Evolutionary conservation across 345 rosid species (phyloP).

Genomic region (Cochlearia excelsa): DNA sequence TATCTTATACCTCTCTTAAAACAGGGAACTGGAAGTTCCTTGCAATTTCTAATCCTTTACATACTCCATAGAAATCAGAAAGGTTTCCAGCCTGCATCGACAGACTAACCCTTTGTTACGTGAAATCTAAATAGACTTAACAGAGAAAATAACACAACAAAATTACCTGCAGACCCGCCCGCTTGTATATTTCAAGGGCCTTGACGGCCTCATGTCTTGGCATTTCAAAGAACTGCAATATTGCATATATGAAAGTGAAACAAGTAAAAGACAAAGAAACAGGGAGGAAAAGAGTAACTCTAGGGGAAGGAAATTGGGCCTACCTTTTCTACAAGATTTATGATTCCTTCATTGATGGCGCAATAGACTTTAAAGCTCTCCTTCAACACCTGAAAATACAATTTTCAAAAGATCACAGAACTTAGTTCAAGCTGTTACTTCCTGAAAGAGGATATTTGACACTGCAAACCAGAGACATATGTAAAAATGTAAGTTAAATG

Average conservation of each 20-base stretch:
- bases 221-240: background rate
- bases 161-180: background rate
- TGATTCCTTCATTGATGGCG: background rate
- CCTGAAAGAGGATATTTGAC: background rate
- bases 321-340: background rate
- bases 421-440: too few relatives aligned
- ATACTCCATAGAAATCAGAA: background rate
- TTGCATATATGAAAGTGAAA: too few relatives aligned
- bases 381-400: background rate
- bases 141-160: background rate
- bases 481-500: background rate
- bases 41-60: background rate
- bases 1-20: background rate
- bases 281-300: background rate
- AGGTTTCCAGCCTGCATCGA: background rate
- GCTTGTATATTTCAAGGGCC: background rate
- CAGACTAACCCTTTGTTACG: background rate
- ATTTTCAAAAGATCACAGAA: too few relatives aligned
- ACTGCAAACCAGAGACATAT: background rate
- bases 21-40: slow-evolving; percentile 73
- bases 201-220: background rate
- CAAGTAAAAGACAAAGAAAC: background rate
- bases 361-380: background rate
- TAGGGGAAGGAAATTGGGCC: background rate
- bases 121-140: background rate